Base-by-base conservation (phyloP, 106 monocot genomes). In the Apostasia ramifera region DNA sequence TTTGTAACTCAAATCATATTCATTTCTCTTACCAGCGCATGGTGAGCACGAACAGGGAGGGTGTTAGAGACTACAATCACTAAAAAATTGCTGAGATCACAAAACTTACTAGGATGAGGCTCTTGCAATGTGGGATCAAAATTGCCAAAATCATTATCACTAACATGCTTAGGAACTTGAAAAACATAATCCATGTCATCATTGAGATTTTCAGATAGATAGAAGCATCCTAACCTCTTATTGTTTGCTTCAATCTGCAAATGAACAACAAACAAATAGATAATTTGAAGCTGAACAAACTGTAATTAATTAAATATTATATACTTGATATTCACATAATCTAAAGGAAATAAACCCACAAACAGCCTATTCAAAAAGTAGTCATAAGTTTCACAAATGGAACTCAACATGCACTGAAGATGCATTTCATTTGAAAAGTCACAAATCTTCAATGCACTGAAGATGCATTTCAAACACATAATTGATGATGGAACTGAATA, bases 181-280 rank as follows among this genome's bases (percentile, higher is more conserved):
- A 87, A 80, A 68, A 84, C 75, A 78, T 80, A 82, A 64, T 91
- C 87, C 72, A 73, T 74, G 42, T 80, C 71, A 47, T 88, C 77
- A 73, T 87, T 83, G 11, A 91, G 81, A 78, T 83, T 91, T 82
- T 91, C 87, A 51, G 77, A 87, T 52, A 91, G 69, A 76, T 91
- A 88, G 54, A 91, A 91, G 57, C 84, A 91, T 44, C 91, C 91
- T 42, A 82, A 64, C 74, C 75, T 71, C 52, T 70, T 78, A 63
- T 70, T 44, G 70, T 84, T 80, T 67, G 82, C 73, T 76, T 80
- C 82, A 78, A 91, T 82, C 91, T 91, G 78, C 57, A 67, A 74
- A 3, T n/a, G 58, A 67, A 40, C 41, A 48, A 67, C 74, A 39
- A 57, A 57, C 14, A 54, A 44, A 47, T 9, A 37, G 49, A 48